Percentiles rank a stretch among this genome's conserved stretches.
phyloP scores from a whole-genome alignment of 805 yeast species.

The Starmerella sp. region DNA sequence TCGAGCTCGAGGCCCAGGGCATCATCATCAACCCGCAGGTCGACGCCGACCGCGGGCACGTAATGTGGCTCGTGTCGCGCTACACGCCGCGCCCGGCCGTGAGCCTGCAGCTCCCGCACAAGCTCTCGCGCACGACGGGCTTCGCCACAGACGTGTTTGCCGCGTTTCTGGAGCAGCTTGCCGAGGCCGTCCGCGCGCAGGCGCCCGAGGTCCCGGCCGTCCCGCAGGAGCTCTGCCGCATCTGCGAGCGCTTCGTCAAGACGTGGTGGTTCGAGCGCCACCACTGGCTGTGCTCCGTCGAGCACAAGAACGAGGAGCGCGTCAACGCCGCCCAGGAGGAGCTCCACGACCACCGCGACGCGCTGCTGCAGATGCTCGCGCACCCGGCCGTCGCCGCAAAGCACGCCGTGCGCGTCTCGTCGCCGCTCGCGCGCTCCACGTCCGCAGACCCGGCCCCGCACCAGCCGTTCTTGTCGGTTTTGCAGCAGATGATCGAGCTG shows the following conservation, averaged over 20 bases:
- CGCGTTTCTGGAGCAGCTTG: conserved; percentile 53
- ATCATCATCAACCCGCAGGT: conserved; percentile 46
- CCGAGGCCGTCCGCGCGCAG: conserved; percentile 53
- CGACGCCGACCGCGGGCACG: conserved; percentile 30
- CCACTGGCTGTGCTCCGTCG: conserved; percentile 74
- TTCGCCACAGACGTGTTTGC: conserved; percentile 81
- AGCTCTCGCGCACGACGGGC: conserved; percentile 63
- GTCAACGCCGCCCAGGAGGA: conserved; percentile 66
- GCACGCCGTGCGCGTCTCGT: conserved; percentile 23
- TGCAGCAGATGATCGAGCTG: background rate
- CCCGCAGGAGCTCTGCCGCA: conserved; percentile 70
- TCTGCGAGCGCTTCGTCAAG: conserved; percentile 84
- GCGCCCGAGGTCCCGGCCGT: conserved; percentile 58
- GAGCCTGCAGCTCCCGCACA: conserved; percentile 42
- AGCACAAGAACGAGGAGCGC: conserved; percentile 70
- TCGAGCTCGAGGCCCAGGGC: conserved; percentile 71
- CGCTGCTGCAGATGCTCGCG: conserved; percentile 28
- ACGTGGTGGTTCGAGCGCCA: conserved; percentile 95
- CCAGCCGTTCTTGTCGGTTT: background rate
- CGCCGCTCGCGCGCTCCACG: conserved; percentile 22
- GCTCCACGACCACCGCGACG: conserved; percentile 54
- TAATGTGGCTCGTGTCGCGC: conserved; percentile 80
- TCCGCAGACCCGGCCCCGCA: background rate
- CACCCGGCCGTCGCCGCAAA: conserved; percentile 8
- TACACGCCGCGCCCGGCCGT: conserved; percentile 50